Base-by-base conservation (phyloP, 805 yeast species). In the Pichia pseudocactophila region DNA sequence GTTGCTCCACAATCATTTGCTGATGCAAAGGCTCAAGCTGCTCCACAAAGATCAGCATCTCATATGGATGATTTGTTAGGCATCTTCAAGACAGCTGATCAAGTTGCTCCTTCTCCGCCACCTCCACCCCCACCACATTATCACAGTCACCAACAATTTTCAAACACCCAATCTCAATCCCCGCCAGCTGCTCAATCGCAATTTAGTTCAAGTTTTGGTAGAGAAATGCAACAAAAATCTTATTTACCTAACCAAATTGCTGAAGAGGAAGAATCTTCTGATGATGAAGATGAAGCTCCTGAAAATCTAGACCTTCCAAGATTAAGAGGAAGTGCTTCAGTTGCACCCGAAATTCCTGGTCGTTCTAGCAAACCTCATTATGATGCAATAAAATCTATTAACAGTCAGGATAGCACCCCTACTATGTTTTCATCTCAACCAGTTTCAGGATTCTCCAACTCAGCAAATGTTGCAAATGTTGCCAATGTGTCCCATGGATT, bases 191-290 rank as follows among this genome's bases (percentile, higher is more conserved):
- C 65, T 3, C 47, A 58, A 8, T 53, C 66, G 13, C 33, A 49
- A 61, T 7, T 64, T 62, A 46, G 88, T 15, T 87, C 96, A 0
- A 64, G 73, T 10, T 90, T 89, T 68, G 97, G 97, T 27, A 95
- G 83, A 63, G 72, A 73, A 30, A 69, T 89, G 31, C 55, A 71
- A 41, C 59, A 22, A 8, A 22, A 22, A 22, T 22, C 25, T 22
- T 8, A 22, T 8, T 22, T 22, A 22, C 25, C 25, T 22, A 22
- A 8, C 8, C 25, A 22, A 22, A 22, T 22, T 8, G 25, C 25
- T 8, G 25, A 22, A 22, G 40, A 33, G 8, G 45, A 39, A 2
- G 46, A 41, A 7, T 56, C 51, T 8, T 70, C 70, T 30, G 63
- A 59, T 12, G 62, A 57, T 40, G 63, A 60, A 39, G 64, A 60